Conservation (phyloP, 192 early-diverging fungal genomes). For the Coemansia asiatica region DNA sequence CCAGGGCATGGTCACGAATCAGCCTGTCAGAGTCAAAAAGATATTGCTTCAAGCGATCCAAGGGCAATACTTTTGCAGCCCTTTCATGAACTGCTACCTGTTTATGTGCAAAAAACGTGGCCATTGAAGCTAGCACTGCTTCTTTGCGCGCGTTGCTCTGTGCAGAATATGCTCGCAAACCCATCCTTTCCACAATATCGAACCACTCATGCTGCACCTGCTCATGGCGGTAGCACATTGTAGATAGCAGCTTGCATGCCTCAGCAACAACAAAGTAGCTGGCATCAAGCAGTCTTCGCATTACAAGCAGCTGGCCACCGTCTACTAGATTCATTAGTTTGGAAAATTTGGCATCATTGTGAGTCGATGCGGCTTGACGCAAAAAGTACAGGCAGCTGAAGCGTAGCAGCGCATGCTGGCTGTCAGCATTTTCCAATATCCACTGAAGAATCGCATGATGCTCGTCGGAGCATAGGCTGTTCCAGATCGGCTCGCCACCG, state of each 20-base stretch:
- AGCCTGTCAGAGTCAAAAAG: conserved; percentile 31
- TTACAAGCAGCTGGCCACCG: conserved; percentile 14
- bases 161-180: conserved; percentile 3
- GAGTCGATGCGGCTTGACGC: conserved; percentile 14
- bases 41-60: conserved; percentile 16
- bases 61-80: conserved; percentile 4
- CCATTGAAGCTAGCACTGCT: conserved; percentile 13
- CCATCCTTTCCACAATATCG: conserved; percentile 13
- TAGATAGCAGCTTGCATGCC: conserved; percentile 26
- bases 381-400: conserved; percentile 36
- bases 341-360: neutral
- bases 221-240: conserved; percentile 10
- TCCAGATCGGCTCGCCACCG: neutral
- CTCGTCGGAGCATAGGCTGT: neutral
- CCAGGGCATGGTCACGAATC: conserved; percentile 46
- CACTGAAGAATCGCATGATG: conserved; percentile 11
- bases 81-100: neutral
- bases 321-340: conserved; percentile 16
- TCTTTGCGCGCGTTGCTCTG: conserved; percentile 19
- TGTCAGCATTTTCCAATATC: conserved; percentile 31
- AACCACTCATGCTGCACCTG: conserved; percentile 16
- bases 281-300: conserved; percentile 30
- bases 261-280: conserved; percentile 47
- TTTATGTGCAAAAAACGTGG: conserved; percentile 1
- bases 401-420: conserved; percentile 40